These are phyloP conservation scores for Leptosphaerulina australis DNA, from an alignment of 2,329 filamentous ascomycete species.

Conservation along the genomic window DNA sequence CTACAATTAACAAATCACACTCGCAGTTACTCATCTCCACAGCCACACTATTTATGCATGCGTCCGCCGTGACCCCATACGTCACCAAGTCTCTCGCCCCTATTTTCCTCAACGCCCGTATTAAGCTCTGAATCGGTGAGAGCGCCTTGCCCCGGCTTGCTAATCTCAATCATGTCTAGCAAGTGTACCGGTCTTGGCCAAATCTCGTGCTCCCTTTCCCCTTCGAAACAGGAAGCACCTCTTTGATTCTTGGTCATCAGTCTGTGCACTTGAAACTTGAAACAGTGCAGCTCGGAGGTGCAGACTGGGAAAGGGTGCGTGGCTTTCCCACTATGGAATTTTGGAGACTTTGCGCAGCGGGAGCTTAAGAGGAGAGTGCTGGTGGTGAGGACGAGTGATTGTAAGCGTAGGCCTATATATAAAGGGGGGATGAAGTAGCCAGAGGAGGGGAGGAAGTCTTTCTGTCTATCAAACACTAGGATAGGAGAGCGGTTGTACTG, in stretches of 20 bases:
- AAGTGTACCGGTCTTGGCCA: conserved; percentile 60
- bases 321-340: conserved; percentile 60
- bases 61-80: conserved; percentile 62
- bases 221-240: conserved; percentile 65
- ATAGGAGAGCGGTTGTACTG: conserved; percentile 58
- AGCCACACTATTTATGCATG: conserved; percentile 62
- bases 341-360: conserved; percentile 49
- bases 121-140: conserved; percentile 63
- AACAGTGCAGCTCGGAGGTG: conserved; percentile 60
- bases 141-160: conserved; percentile 61
- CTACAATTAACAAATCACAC: conserved; percentile 60
- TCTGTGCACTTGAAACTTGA: conserved; percentile 60
- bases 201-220: conserved; percentile 63
- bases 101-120: conserved; percentile 56
- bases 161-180: conserved; percentile 57
- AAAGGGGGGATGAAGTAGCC: conserved; percentile 60
- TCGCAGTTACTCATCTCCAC: conserved; percentile 62
- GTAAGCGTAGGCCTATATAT: conserved; percentile 50
- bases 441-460: conserved; percentile 57
- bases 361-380: conserved; percentile 51
- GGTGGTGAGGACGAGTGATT: conserved; percentile 54
- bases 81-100: conserved; percentile 60
- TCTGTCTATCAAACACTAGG: conserved; percentile 63
- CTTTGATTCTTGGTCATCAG: conserved; percentile 60
- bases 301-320: conserved; percentile 63